Evolutionary conservation across 176 grass and related monocot species (phyloP).

Genomic region (Thinopyrum elongatum): DNA sequence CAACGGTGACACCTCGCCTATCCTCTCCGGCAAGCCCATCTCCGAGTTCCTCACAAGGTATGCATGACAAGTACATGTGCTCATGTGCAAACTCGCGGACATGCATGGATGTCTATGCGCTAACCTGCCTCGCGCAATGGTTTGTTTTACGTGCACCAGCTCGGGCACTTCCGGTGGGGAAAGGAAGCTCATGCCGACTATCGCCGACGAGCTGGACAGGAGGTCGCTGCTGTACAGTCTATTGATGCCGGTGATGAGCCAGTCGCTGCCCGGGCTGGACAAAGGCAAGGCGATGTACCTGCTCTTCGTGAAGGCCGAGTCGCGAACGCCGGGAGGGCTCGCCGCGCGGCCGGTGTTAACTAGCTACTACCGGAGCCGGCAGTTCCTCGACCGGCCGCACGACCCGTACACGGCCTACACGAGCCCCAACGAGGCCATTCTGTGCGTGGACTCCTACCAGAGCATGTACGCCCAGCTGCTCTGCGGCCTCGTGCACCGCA

Average conservation of each 20-base stretch:
- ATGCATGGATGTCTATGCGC: background rate
- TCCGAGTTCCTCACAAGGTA: constrained; percentile 99
- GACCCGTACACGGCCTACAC: constrained; percentile 85
- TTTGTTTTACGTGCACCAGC: constrained; percentile 27
- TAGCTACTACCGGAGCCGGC: constrained; percentile 91
- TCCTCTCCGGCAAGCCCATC: constrained; percentile 80
- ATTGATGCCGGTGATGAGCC: constrained; percentile 92
- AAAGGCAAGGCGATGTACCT: constrained; percentile 96
- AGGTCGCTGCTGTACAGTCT: constrained; percentile 74
- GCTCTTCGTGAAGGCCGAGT: constrained; percentile 83
- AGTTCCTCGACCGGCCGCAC: constrained; percentile 71
- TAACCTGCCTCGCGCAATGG: background rate
- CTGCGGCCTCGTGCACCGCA: constrained; percentile 77
- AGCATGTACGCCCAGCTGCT: constrained; percentile 98
- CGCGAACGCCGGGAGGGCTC: constrained; percentile 79
- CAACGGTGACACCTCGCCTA: constrained; percentile 70
- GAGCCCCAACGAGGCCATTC: constrained; percentile 82
- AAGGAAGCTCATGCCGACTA: constrained; percentile 94
- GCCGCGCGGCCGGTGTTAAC: constrained; percentile 78
- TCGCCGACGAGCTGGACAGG: constrained; percentile 80
- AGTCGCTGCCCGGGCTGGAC: constrained; percentile 72
- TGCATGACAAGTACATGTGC: background rate
- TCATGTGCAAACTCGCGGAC: background rate
- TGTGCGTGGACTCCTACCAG: constrained; percentile 93
- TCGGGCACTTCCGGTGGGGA: constrained; percentile 96